Percentiles rank a stretch among this genome's conserved stretches.
Conservation (phyloP, 164 flowering plant genomes). For the Malania oleifera region DNA sequence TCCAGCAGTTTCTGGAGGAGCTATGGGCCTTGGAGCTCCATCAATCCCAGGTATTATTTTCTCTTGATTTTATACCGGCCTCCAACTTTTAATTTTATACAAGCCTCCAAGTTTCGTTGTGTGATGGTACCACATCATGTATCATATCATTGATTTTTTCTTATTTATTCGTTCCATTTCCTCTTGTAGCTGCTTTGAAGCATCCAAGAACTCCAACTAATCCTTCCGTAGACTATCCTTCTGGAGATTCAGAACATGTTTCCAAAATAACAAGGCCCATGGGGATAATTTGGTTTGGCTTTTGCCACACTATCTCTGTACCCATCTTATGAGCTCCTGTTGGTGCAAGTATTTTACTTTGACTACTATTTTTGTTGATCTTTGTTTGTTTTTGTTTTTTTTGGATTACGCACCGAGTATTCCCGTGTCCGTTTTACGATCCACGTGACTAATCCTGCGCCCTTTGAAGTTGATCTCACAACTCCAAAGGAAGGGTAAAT, state of each 20-base stretch:
- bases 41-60: slow-evolving; percentile 13
- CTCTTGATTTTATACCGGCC: not conserved
- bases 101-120: not conserved
- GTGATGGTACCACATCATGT: not conserved
- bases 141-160: slow-evolving; percentile 1
- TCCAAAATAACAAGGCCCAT: slow-evolving; percentile 19
- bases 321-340: not conserved
- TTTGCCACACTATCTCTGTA: not conserved
- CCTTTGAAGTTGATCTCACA: too few species aligned
- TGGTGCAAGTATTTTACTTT: too few species aligned
- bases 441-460: too few species aligned
- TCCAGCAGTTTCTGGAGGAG: slow-evolving; percentile 11
- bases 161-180: too few species aligned
- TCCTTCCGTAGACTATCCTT: slow-evolving; percentile 73
- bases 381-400: too few species aligned
- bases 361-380: not conserved
- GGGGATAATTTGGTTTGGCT: slow-evolving; percentile 9
- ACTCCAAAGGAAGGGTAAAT: too few species aligned
- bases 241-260: slow-evolving; percentile 19
- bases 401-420: too few species aligned
- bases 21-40: slow-evolving; percentile 26
- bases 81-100: too few species aligned
- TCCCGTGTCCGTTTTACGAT: too few species aligned
- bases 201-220: slow-evolving; percentile 59
- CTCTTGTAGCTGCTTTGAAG: slow-evolving; percentile 7